Evolutionary conservation across 768 basidiomycete genomes (phyloP).

Genomic region (Podaxis pistillaris): DNA sequence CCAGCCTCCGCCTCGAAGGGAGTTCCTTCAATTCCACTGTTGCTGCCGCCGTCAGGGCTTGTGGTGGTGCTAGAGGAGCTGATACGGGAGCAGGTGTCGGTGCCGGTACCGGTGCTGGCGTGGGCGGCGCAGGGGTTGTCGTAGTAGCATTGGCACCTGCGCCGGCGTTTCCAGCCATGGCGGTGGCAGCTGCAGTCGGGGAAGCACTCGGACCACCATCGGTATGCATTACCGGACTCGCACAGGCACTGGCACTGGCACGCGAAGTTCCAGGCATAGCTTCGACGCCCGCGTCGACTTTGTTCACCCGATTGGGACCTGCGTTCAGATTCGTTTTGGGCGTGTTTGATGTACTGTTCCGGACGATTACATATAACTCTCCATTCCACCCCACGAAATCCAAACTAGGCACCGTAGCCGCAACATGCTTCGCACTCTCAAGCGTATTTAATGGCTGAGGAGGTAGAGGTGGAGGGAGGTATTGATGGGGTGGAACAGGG

Average conservation of each 20-base stretch:
- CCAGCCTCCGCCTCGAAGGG: constrained; percentile 52
- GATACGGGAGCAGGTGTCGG: neutral
- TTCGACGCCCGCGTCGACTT: neutral
- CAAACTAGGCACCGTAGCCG: constrained; percentile 45
- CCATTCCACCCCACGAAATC: constrained; percentile 77
- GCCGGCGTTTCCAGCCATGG: neutral
- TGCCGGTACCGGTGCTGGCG: neutral
- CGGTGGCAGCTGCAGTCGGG: neutral
- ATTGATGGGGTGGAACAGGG: neutral
- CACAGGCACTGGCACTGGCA: neutral
- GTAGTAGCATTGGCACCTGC: neutral
- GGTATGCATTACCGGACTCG: neutral
- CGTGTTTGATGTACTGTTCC: constrained; percentile 24
- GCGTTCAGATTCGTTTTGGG: neutral
- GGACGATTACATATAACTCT: constrained; percentile 65
- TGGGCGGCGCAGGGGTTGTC: no score
- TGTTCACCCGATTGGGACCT: neutral
- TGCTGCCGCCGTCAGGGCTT: neutral
- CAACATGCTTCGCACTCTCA: constrained; percentile 47
- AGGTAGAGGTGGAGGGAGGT: neutral
- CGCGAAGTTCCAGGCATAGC: neutral
- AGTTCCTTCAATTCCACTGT: constrained; percentile 56
- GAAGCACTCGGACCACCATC: neutral
- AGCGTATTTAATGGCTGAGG: constrained; percentile 10
- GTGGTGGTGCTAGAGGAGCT: neutral